Percentiles rank a stretch among this genome's conserved stretches.
Evolutionary conservation across 1,139 yeast genomes (phyloP).

Genomic region (Yamadazyma triangularis): DNA sequence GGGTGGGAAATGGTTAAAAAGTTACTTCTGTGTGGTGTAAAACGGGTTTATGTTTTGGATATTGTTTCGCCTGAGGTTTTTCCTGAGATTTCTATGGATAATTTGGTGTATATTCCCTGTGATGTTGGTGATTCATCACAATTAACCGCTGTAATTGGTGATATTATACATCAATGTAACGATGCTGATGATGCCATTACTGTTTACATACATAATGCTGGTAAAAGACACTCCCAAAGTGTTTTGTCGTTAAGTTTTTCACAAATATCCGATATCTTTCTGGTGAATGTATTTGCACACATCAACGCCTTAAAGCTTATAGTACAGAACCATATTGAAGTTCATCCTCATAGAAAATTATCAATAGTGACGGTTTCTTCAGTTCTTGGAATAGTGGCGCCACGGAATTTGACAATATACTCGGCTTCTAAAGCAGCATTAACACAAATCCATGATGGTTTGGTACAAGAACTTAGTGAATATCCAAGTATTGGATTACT

Average conservation of each 20-base stretch:
- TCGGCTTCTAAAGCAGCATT: conserved; percentile 65
- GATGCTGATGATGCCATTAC: conserved; percentile 33
- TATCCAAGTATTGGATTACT: conserved; percentile 34
- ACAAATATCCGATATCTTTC: conserved; percentile 45
- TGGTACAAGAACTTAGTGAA: conserved; percentile 42
- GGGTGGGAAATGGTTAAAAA: conserved; percentile 43
- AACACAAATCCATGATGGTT: conserved; percentile 55
- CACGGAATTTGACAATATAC: conserved; percentile 60
- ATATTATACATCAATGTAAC: conserved; percentile 25
- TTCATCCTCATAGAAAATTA: no score
- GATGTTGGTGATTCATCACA: no score
- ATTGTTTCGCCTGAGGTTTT: conserved; percentile 24
- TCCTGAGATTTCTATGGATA: conserved; percentile 4
- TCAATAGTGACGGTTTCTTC: conserved; percentile 66
- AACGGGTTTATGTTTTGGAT: conserved; percentile 46
- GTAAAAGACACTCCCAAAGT: conserved; percentile 47
- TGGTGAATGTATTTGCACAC: neutral
- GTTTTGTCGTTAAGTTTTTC: conserved; percentile 53
- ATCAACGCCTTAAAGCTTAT: conserved; percentile 15
- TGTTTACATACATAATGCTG: conserved; percentile 72
- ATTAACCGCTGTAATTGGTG: conserved; percentile 16
- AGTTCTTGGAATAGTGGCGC: conserved; percentile 66
- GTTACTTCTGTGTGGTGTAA: conserved; percentile 25
- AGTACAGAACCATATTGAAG: neutral
- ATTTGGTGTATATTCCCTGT: conserved; percentile 36